These are phyloP conservation scores for Angomonas desouzai DNA, from an alignment of 208 protist genomes.

Conservation along the genomic window DNA sequence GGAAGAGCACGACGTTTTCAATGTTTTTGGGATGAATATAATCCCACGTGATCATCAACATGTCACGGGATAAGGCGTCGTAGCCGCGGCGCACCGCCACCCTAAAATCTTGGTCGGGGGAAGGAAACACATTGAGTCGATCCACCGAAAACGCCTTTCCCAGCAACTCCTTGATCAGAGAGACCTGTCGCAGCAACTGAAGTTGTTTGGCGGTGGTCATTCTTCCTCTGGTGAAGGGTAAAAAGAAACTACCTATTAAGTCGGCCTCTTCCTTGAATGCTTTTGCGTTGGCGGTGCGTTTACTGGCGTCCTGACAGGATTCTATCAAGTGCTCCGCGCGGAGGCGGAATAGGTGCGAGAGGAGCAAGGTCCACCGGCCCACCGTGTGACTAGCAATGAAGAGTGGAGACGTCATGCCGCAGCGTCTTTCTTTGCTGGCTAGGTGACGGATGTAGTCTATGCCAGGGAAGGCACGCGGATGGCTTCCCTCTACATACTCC, in stretches of 20 bases:
- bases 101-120: not conserved
- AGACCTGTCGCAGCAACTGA: not conserved
- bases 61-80: conserved; percentile 18
- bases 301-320: not conserved
- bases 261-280: not conserved
- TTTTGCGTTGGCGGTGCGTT: not conserved
- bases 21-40: conserved; percentile 26
- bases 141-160: not conserved
- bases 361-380: not conserved
- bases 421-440: not conserved
- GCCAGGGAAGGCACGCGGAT: not conserved
- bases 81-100: not conserved
- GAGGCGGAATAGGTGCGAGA: not conserved
- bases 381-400: not conserved
- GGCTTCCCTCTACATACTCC: not conserved
- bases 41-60: conserved; percentile 53
- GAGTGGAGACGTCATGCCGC: not conserved
- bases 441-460: not conserved
- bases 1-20: conserved; percentile 5
- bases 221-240: not conserved
- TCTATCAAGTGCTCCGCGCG: not conserved
- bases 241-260: not conserved
- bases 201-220: not conserved
- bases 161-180: conserved; percentile 1
- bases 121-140: not conserved